Evolutionary conservation across 345 rosid species (phyloP), one percentile per base, ranked within the genome.

Genomic region (Eucalyptus cladocalyx): DNA sequence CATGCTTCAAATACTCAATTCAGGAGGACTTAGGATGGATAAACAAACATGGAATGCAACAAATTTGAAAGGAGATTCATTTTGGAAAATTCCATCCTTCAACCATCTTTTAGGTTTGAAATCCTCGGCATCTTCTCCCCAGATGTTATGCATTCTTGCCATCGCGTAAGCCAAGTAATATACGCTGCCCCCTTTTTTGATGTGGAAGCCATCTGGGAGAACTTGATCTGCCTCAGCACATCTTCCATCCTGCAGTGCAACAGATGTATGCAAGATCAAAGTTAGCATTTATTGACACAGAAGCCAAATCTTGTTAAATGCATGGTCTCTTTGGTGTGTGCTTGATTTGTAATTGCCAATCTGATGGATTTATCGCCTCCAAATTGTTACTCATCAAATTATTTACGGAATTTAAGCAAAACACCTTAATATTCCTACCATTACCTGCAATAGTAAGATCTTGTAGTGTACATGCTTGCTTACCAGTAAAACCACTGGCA

Each of bases 41-140:
- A n/a, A 51, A 72, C 89, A 0, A 9, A 94, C 98, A 90, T 97
- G 94, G 87, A 96, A 97, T 24, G 97, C 90, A 9, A 91, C 81
- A 87, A 97, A 97, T 91, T 97, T 96, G 93, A 95, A 95, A 1
- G 98, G 95, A 5, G 96, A 93, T 89, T 96, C 94, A 1, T 95
- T 96, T 69, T 93, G 97, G 88, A 97, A 96, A 47, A 89, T 54
- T 42, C 97, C 97, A 48, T 93, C 87, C 37, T 91, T 89, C 47
- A 97, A 93, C 98, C 99, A 96, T 91, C 99, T 94, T 93, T 96
- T 95, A 2, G 98, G 99, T 43, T 89, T 90, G 88, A 94, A 95
- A 18, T 91, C 95, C 85, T 93, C 94, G 2, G 96, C 97, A 88
- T 95, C 96, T 10, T 95, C 92, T 11, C 98, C 98, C 99, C 99